Evolutionary conservation across 2,329 filamentous ascomycete genomes (phyloP), one percentile per base, ranked within the genome.

Genomic region (Kalaharituber pfeilii): DNA sequence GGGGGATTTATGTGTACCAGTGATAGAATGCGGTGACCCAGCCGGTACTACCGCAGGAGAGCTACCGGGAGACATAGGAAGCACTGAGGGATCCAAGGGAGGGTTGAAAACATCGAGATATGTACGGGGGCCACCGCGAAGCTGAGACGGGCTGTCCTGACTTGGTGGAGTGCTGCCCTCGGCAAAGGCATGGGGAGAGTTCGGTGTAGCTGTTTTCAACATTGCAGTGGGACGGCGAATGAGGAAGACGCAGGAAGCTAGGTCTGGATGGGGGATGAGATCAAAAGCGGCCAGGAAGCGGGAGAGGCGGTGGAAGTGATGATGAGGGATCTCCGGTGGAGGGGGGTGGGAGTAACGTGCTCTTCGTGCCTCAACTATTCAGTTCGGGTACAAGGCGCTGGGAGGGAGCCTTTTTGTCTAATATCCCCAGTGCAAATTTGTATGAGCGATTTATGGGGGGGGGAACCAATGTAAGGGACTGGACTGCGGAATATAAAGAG

Each of bases 71-170:
- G 22, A 26, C 13, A 36, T 50, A 20, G 53, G 51, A 28, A 55
- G 29, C 33, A 57, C 25, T n/a, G n/a, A n/a, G n/a, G n/a, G n/a
- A 33, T 59, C 56, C 26, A 53, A 57, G 5, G 56, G 57, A 44
- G 57, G 53, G 50, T 56, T 51, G 24, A 59, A 59, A 11, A 53
- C 51, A 29, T 58, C 56, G 25, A 58, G 47, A 36, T 42, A 42
- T 24, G 56, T 56, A 5, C 56, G 47, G 5, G 54, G 54, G 18
- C 33, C 55, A 27, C 56, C 53, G 39, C 42, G 42, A 39, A 51
- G 36, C n/a, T 54, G 50, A n/a, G n/a, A n/a, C 8, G 52, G 55
- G 27, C 13, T 8, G 20, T 39, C 36, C 50, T 50, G 55, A 47
- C 29, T 45, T 36, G 49, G 22, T 39, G 55, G 45, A 53, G 30